A percentile compares a stretch with the other conserved stretches of the same genome.
Evolutionary conservation across 257 asterid genomes (phyloP).

Genomic region (Forsythia suspensa): DNA sequence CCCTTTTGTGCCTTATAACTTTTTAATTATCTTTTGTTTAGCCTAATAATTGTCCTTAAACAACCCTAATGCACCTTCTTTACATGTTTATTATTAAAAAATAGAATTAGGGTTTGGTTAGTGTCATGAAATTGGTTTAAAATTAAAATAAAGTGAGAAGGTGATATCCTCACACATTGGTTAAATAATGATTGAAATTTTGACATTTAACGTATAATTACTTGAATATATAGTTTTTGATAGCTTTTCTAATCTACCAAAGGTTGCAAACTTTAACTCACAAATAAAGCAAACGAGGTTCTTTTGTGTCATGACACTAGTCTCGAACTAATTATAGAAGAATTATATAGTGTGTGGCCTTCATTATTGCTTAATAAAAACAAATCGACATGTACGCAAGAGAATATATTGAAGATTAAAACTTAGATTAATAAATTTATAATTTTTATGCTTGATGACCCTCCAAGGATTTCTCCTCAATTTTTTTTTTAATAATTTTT

Average conservation of each 20-base stretch:
- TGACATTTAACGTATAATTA: neutral
- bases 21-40: constrained; percentile 30
- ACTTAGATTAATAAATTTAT: no score
- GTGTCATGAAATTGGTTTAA: neutral
- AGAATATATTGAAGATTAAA: no score
- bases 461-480: neutral
- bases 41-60: constrained; percentile 42
- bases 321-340: neutral
- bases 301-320: neutral
- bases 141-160: neutral
- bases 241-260: neutral
- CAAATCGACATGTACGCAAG: no score
- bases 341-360: neutral
- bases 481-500: neutral
- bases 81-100: neutral
- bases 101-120: constrained; percentile 33
- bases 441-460: neutral
- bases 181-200: constrained; percentile 1
- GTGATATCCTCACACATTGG: neutral
- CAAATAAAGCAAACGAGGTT: neutral
- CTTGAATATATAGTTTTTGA: neutral
- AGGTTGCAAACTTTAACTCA: neutral
- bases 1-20: constrained; percentile 27
- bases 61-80: constrained; percentile 37
- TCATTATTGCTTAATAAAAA: no score